Evolutionary conservation across 2,329 filamentous ascomycete genomes (phyloP).

Genomic region (Botrytis pseudocinerea): DNA sequence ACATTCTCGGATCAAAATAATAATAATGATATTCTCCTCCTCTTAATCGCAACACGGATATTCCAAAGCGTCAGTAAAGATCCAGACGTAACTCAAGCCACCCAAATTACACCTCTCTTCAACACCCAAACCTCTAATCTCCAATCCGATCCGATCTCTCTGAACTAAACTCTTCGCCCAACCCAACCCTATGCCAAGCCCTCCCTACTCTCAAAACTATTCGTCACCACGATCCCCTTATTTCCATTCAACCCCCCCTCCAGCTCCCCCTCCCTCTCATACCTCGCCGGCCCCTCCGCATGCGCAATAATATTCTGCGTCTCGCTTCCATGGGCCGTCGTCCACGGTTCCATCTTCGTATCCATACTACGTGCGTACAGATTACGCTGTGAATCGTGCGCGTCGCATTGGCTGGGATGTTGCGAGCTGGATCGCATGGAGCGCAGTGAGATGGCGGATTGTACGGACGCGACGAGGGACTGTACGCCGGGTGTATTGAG

Average conservation of each 20-base stretch:
- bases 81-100: neutral
- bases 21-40: neutral
- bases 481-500: neutral
- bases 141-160: neutral
- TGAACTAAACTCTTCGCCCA: neutral
- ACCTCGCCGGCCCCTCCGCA: conserved; percentile 6
- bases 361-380: neutral
- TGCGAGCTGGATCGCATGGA: neutral
- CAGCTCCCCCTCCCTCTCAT: neutral
- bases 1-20: neutral
- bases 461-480: conserved; percentile 6
- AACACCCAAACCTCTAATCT: neutral
- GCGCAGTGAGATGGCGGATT: conserved; percentile 8
- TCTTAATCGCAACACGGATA: neutral
- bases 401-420: neutral
- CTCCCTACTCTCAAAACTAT: conserved; percentile 20
- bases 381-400: neutral
- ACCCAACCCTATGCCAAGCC: neutral
- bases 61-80: neutral
- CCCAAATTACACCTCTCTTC: neutral
- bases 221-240: conserved; percentile 8
- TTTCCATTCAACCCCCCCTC: neutral
- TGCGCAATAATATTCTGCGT: conserved; percentile 10
- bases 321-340: neutral
- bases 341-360: neutral